Percentiles rank a stretch among this genome's conserved stretches.
phyloP scores from a whole-genome alignment of 164 flowering plant species.

The Buxus sempervirens region DNA sequence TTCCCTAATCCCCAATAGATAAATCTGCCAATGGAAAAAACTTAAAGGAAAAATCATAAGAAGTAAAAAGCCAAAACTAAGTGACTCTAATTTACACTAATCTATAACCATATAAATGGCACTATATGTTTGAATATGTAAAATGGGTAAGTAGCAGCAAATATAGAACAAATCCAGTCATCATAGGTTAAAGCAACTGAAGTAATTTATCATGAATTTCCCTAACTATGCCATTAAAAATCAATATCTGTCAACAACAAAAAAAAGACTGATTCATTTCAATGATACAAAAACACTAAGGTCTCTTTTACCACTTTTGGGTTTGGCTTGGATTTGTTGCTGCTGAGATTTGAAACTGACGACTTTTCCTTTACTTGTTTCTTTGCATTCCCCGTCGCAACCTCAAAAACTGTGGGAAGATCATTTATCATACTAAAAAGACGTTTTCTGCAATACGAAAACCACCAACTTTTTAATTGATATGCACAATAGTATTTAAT shows the following conservation, averaged over 20 bases:
- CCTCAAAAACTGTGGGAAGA: conserved; percentile 60
- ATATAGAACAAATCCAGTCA: not conserved
- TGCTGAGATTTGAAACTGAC: conserved; percentile 44
- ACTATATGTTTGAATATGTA: not conserved
- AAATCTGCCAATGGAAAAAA: no score
- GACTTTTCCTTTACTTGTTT: conserved; percentile 50
- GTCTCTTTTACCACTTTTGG: conserved; percentile 37
- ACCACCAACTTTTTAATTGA: not conserved
- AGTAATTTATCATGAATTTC: not conserved
- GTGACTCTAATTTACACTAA: not conserved
- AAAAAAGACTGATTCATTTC: not conserved
- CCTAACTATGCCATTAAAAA: not conserved
- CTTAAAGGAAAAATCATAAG: no score
- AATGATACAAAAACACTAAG: not conserved
- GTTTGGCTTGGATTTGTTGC: conserved; percentile 44
- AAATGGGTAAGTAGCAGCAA: not conserved
- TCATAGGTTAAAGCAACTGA: not conserved
- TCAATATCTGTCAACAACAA: no score
- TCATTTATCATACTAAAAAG: conserved; percentile 62
- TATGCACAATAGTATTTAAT: not conserved
- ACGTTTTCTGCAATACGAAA: conserved; percentile 41
- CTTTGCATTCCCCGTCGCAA: conserved; percentile 43
- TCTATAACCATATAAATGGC: not conserved
- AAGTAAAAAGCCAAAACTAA: not conserved
- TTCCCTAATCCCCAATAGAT: no score